Base-by-base conservation (phyloP, 176 grass and related monocot species). In the Avena sativa region DNA sequence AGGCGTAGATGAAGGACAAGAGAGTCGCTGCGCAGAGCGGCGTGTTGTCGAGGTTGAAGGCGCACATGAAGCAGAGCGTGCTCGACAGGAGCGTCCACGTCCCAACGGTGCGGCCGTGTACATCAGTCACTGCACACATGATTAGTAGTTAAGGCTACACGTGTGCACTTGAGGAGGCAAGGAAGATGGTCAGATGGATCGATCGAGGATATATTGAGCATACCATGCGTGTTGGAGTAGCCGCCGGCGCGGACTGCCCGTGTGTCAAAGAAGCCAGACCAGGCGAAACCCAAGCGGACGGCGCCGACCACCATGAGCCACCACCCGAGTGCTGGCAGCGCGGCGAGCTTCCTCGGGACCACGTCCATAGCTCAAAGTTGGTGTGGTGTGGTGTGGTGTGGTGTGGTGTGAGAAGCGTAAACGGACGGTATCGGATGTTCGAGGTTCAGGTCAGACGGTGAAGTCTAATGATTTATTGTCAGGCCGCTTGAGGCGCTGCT, bases 261-360 rank as follows among this genome's bases (percentile, higher is more conserved):
- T 43, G 83, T 79, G 82, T 86, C 40, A 71, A 90, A 93, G 91
- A 88, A 93, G 44, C 91, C 91, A 53, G 88, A 93, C 91, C 86
- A 93, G 60, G 85, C 82, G 26, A 73, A 88, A 63, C 60, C 78
- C 30, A 93, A 81, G 28, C 88, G 79, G 34, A 86, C 81, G 9
- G 81, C 78, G 2, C 86, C 91, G 23, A 93, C 88, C 52, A 86
- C 61, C 77, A 93, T 88, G 61, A 93, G 69, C 91, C 88, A 93
- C 91, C 88, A 90, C 30, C 91, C 91, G 28, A 90, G 82, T 12
- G 85, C 46, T 61, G 73, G 85, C 88, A 90, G 80, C 49, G 20
- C 17, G 70, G 19, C 52, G n/a, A 48, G 46, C 46, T 48, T 48
- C 46, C 46, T 48, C 46, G 11, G 9, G 46, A 9, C 8, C 46